Conservation (phyloP, 768 basidiomycete species). For the Lactarius pseudohatsudake region DNA sequence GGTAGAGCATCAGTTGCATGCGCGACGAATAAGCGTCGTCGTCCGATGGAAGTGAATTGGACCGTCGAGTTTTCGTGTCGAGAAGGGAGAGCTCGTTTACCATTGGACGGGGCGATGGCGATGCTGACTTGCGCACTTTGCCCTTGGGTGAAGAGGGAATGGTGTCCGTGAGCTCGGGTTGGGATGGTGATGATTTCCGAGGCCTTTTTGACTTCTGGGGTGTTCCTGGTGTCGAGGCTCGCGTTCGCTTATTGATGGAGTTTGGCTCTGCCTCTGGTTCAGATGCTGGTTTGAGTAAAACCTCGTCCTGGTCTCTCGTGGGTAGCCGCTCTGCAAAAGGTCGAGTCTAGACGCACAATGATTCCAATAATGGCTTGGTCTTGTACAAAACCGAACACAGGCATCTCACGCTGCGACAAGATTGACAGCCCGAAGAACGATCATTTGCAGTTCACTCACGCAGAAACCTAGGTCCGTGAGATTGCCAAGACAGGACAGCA, state of each 20-base stretch:
- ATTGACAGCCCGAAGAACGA: conserved; percentile 10
- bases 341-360: conserved; percentile 50
- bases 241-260: conserved; percentile 26
- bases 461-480: conserved; percentile 50
- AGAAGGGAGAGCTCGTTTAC: conserved; percentile 45
- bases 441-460: conserved; percentile 39
- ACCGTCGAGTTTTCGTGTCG: conserved; percentile 71
- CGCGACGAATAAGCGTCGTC: conserved; percentile 58
- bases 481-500: conserved; percentile 62
- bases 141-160: conserved; percentile 21
- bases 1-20: conserved; percentile 78
- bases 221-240: conserved; percentile 31
- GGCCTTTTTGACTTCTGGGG: conserved; percentile 36
- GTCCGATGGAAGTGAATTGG: conserved; percentile 50
- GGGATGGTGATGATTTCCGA: conserved; percentile 26
- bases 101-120: background rate
- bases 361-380: conserved; percentile 67
- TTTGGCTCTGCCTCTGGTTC: conserved; percentile 13
- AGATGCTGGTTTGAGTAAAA: conserved; percentile 34
- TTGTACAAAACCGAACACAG: conserved; percentile 75
- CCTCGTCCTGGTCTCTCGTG: conserved; percentile 50
- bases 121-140: background rate
- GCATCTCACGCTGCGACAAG: conserved; percentile 67
- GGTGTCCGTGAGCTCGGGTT: conserved; percentile 31
- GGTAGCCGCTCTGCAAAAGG: background rate